These are phyloP conservation scores for Chondrostereum purpureum DNA, from an alignment of 1,284 basidiomycete genomes.

Conservation along the genomic window DNA sequence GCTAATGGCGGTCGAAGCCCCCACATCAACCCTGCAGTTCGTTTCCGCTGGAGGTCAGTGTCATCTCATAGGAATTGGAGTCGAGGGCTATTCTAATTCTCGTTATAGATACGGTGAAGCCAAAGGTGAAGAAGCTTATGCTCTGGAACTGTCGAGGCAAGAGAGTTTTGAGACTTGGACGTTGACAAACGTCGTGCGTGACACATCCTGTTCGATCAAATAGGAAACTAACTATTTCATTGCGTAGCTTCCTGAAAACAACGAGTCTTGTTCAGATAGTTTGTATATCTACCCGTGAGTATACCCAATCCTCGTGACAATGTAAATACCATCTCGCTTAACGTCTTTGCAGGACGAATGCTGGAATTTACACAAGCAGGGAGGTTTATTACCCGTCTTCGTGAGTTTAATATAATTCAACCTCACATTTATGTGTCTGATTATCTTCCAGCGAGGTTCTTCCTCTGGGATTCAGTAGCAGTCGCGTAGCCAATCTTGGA, in stretches of 20 bases:
- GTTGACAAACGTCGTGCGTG: neutral
- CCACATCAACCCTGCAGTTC: slow-evolving; percentile 4
- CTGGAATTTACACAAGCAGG: neutral
- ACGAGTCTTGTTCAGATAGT: slow-evolving; percentile 1
- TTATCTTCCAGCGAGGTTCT: neutral
- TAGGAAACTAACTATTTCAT: neutral
- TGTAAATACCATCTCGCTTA: neutral
- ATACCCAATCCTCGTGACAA: neutral
- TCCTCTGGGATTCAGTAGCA: slow-evolving; percentile 1
- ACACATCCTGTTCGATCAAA: neutral
- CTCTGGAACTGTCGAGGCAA: neutral
- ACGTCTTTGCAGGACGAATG: neutral
- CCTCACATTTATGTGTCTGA: neutral
- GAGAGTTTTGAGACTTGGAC: slow-evolving; percentile 4
- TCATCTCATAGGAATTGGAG: too few species aligned
- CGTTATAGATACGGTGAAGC: neutral
- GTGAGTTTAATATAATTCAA: neutral
- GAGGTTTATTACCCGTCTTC: slow-evolving; percentile 1
- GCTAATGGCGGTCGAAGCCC: neutral
- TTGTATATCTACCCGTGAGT: slow-evolving; percentile 1
- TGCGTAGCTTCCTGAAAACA: neutral
- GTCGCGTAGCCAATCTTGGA: neutral
- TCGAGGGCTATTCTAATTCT: too few species aligned
- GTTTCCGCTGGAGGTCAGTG: neutral
- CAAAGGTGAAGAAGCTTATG: neutral